These are phyloP conservation scores for Tylopilus rubrobrunneus DNA, from an alignment of 768 basidiomycete species.

Conservation along the genomic window DNA sequence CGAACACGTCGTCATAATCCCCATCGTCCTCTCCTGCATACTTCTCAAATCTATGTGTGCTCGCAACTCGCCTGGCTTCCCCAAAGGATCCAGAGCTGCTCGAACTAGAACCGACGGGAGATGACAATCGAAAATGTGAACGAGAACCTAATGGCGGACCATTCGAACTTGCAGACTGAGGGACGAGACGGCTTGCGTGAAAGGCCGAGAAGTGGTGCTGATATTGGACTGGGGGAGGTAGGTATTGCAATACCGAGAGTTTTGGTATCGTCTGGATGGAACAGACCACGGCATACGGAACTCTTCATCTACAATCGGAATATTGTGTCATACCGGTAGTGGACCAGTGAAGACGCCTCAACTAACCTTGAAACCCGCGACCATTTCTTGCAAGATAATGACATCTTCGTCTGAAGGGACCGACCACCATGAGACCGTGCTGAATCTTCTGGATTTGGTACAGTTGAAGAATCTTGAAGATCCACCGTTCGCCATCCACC, in stretches of 20 bases:
- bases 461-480: constrained; percentile 92
- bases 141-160: constrained; percentile 28
- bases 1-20: constrained; percentile 95
- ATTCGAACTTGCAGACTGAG: constrained; percentile 28
- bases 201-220: constrained; percentile 62
- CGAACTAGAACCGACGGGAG: constrained; percentile 41
- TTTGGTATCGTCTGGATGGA: constrained; percentile 89
- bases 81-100: constrained; percentile 56
- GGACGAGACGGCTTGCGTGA: constrained; percentile 52
- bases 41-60: constrained; percentile 69
- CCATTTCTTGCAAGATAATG: constrained; percentile 64
- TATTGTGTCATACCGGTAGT: not conserved
- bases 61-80: constrained; percentile 53
- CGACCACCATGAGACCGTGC: constrained; percentile 99
- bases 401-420: constrained; percentile 89
- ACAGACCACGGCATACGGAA: constrained; percentile 66
- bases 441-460: constrained; percentile 99
- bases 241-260: constrained; percentile 57
- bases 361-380: constrained; percentile 78
- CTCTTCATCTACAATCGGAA: constrained; percentile 56
- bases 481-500: constrained; percentile 85
- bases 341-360: not conserved
- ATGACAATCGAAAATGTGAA: constrained; percentile 59
- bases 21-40: constrained; percentile 88
- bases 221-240: constrained; percentile 53